Percentiles rank a stretch among this genome's conserved stretches.
These are phyloP conservation scores for Tylopilus plumbeoviolaceoides DNA, from an alignment of 768 basidiomycete species.

Conservation along the genomic window DNA sequence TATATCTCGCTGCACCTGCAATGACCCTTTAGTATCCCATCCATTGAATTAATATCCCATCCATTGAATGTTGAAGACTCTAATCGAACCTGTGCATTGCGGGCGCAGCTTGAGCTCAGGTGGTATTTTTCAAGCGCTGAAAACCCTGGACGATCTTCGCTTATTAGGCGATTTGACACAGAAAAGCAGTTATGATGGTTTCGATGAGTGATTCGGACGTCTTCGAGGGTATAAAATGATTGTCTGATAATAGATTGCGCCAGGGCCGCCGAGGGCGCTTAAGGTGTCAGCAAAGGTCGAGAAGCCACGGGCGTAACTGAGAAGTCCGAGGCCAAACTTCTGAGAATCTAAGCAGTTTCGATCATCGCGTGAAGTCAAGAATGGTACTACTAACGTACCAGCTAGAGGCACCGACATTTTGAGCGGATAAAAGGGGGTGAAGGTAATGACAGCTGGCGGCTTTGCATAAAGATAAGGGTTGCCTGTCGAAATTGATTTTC, in stretches of 20 bases:
- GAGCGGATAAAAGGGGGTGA: constrained; percentile 17
- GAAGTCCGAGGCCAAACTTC: constrained; percentile 33
- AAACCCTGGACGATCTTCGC: no score
- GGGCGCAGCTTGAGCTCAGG: no score
- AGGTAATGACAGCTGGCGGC: constrained; percentile 6
- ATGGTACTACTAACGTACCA: constrained; percentile 15
- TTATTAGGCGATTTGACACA: no score
- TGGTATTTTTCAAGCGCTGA: no score
- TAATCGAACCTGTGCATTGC: no score
- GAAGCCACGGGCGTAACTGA: constrained; percentile 33
- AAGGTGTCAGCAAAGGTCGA: constrained; percentile 17
- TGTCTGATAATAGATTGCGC: constrained; percentile 15
- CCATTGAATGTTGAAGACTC: no score
- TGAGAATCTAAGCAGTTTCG: constrained; percentile 27
- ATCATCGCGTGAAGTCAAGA: constrained; percentile 22
- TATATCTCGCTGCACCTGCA: no score
- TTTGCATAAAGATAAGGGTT: constrained; percentile 20
- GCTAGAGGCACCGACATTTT: constrained; percentile 11
- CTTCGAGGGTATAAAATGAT: no score
- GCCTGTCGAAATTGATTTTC: constrained; percentile 12
- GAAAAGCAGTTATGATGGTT: no score
- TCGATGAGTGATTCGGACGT: no score
- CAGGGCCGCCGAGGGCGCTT: constrained; percentile 30
- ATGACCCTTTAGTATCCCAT: no score
- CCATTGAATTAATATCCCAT: no score